Evolutionary conservation across 352 stramenopile species (phyloP), one percentile per base, ranked within the genome.

Genomic region (Phytophthora pisi): DNA sequence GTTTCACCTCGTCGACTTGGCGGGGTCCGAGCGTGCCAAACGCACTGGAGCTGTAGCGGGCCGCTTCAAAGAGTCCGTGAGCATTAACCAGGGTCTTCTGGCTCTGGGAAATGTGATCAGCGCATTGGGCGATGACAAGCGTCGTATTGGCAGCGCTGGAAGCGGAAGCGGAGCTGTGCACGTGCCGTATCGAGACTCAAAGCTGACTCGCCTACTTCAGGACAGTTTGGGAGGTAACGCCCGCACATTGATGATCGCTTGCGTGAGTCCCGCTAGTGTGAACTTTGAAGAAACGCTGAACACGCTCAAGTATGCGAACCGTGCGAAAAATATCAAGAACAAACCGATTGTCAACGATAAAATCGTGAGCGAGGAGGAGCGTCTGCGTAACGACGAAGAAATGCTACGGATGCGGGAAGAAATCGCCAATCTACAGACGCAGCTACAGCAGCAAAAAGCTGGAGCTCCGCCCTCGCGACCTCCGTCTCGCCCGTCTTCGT

Each of bases 261-360:
- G 86, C 54, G 88, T 94, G 46, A 95, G 81, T 18, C 86, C 84
- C 5, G 86, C 82, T 30, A 82, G 77, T 3, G 66, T 93, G 45
- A 97, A 96, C 55, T 93, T 96, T 63, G 86, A 95, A 67, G 98
- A 99, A 82, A 99, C 97, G 3, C 75, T 99, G 4, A 98, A 97
- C 46, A 99, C 97, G 51, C 85, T 99, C 16, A 96, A 98, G 64
- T 99, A 99, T 74, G 97, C 97, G 4, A 99, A 99, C 68, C 92
- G 98, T 15, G 98, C 98, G 40, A 99, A 99, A 81, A 99, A 99
- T 68, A 99, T 99, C 70, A 98, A 99, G 68, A 99, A 99, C 75
- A 97, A 97, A 56, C 96, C 98, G 3, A 97, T 98, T 58, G 97
- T 99, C 46, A 99, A 99, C 73, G 77, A 91, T 23, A 78, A 89